Evolutionary conservation across 768 basidiomycete genomes (phyloP).

Genomic region (Pleurotus eryngii): DNA sequence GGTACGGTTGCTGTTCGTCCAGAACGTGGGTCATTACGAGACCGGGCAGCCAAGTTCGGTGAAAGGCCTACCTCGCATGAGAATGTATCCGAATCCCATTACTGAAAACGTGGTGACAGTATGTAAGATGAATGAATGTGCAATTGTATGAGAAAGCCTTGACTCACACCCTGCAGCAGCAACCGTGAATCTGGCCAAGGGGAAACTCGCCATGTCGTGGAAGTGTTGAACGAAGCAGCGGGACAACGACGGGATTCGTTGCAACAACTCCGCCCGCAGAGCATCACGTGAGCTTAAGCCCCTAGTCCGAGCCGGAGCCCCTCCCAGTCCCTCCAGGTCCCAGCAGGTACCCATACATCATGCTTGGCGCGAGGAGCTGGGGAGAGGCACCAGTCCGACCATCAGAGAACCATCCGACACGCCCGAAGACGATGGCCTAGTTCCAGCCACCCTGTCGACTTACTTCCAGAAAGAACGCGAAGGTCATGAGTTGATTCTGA

Average conservation of each 20-base stretch:
- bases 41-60: not conserved
- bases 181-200: slow-evolving; percentile 53
- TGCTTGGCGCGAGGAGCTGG: slow-evolving; percentile 4
- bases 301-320: too few relatives aligned
- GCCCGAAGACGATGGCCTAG: not conserved
- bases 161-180: slow-evolving; percentile 43
- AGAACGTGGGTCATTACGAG: not conserved
- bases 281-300: too few relatives aligned
- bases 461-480: slow-evolving; percentile 3
- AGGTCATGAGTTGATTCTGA: not conserved
- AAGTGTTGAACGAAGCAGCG: slow-evolving; percentile 7
- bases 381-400: not conserved
- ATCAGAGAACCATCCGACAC: not conserved
- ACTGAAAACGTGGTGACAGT: slow-evolving; percentile 30
- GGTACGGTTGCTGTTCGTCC: slow-evolving; percentile 42
- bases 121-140: not conserved
- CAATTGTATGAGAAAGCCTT: not conserved
- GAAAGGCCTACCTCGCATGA: slow-evolving; percentile 51
- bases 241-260: too few relatives aligned
- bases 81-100: slow-evolving; percentile 50
- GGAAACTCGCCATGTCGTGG: slow-evolving; percentile 42
- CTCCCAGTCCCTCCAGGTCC: too few relatives aligned
- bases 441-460: not conserved
- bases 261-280: too few relatives aligned
- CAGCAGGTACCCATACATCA: too few relatives aligned